Base-by-base conservation (phyloP, 1,139 yeast genomes). In the Diutina pseudorugosa region DNA sequence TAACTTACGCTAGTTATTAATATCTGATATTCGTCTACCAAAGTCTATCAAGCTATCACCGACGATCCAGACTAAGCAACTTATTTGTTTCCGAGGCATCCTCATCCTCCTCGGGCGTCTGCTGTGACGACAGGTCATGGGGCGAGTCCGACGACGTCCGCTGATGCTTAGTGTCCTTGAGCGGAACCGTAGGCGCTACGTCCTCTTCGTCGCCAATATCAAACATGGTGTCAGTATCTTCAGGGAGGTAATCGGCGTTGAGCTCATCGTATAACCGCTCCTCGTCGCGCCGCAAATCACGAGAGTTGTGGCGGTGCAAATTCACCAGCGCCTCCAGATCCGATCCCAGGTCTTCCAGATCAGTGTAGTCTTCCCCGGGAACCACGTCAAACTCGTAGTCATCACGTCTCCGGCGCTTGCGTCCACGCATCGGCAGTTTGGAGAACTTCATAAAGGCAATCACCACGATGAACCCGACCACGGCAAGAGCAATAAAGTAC, bases 321-420 rank as follows among this genome's bases (percentile, higher is more conserved):
- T 65, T 71, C n/a, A 53, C 55, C 41, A 61, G 61, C 43, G 57
- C 64, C 2, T 61, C 60, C 48, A 61, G 63, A 53, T 70, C 75
- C 53, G 58, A 48, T 52, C 55, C 45, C 57, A 59, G 58, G 14
- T 61, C 66, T 14, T 59, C 61, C 47, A 63, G 61, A 50, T 64
- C 66, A 42, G 60, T 59, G 59, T 75, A 73, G 57, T 85, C 91
- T 60, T 80, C 85, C 1, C 85, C 85, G 18, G 82, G 82, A 52
- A 85, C 85, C 50, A 85, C 83, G 64, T 85, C 94, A 64, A 85
- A 85, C 64, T 85, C 94, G 61, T 80, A 85, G 56, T 84, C 85
- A 54, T 82, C 87, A 56, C 85, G 78, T 67, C 89, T 77, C 67
- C 90, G 76, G 61, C 85, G 76, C 54, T 81, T 71, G 53, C 72